Percentiles rank a stretch among this genome's conserved stretches.
phyloP scores from a whole-genome alignment of 345 rosid species.

The Melaleuca alternifolia region DNA sequence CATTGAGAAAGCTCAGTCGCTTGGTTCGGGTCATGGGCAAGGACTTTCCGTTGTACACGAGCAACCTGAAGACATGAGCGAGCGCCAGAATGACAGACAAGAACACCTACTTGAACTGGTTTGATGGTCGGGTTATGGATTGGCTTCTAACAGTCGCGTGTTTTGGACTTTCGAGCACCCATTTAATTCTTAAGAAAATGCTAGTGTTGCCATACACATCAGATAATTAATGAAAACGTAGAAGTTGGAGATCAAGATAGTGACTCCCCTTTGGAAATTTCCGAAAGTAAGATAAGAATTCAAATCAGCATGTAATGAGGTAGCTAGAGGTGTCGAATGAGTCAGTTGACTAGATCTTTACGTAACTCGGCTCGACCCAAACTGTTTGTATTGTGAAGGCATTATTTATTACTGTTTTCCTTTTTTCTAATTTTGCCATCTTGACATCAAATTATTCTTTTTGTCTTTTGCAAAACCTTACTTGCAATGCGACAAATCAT shows the following conservation, averaged over 20 bases:
- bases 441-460: too few species aligned
- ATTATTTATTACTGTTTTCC: background rate
- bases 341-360: background rate
- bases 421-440: background rate
- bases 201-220: background rate
- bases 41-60: too few species aligned
- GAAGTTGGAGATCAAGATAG: background rate
- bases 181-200: background rate
- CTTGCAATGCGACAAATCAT: too few species aligned
- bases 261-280: background rate
- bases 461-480: background rate
- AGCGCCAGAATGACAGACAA: too few species aligned
- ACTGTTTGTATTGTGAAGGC: background rate
- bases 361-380: background rate
- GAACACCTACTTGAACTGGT: too few species aligned
- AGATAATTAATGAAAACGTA: background rate
- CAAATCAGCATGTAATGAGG: background rate
- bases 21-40: too few species aligned
- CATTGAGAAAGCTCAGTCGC: too few species aligned
- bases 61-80: too few species aligned
- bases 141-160: background rate
- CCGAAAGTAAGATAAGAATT: background rate
- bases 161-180: background rate
- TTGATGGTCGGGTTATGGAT: too few species aligned
- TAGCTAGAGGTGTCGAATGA: background rate